Base-by-base conservation (phyloP, 345 rosid species). In the Eucalyptus cloeziana region DNA sequence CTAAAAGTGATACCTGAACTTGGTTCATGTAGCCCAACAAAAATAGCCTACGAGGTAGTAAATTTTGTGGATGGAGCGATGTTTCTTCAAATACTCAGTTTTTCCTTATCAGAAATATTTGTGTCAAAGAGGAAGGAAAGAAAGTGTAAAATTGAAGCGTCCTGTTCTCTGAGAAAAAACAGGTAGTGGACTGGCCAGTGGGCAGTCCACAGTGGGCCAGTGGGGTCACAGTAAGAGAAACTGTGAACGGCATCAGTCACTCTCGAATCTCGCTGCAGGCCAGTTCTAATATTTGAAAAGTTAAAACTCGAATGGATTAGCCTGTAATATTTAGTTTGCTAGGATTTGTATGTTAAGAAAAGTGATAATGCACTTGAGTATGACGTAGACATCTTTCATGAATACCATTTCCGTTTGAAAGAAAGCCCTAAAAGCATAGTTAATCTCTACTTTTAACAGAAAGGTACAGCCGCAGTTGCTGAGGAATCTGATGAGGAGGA, bases 401-500 rank as follows among this genome's bases (percentile, higher is more conserved):
- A 76, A 21, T 76, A 40, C 27, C 30, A 40, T 21, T 76, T 40
- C 47, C 8, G 1, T 22, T 22, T 76, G 47, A 76, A 76, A 64
- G 37, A 76, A 76, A 37, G 47, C 30, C 15, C 43, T 76, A 40
- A 76, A 76, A 40, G 47, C 43, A 21, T 40, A 76, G 47, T 76
- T 76, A 40, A 76, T 86, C 67, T 60, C n/a, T 47, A 14, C 67
- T 86, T 54, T 52, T 54, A 33, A 89, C 97, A 98, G 99, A 96
- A 95, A 97, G 98, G 99, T 89, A 93, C 92, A 88, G 93, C 94
- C 4, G 37, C 92, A 43, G 93, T 86, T 88, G 90, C 93, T 86
- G 95, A 94, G 92, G 96, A 71, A 88, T 91, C 94, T 60, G 99
- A 94, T 44, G 97, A 86, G 88, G 99, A 95, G 87, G 97, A 94